Evolutionary conservation across 2,329 filamentous ascomycete species (phyloP), one percentile per base, ranked within the genome.

Genomic region (Xylaria hypoxylon): DNA sequence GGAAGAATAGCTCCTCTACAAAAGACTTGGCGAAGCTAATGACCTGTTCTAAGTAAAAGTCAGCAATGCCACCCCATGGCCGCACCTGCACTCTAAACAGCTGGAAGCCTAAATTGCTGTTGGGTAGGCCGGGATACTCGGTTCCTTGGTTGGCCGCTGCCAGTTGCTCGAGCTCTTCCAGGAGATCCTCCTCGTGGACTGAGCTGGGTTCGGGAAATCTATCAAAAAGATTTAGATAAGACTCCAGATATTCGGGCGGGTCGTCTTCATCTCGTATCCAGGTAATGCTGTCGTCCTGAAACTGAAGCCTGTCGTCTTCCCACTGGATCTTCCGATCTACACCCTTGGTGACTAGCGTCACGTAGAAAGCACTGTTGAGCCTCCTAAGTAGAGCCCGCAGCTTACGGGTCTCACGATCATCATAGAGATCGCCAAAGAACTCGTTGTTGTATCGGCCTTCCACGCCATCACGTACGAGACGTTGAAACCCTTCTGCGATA

Each of bases 131-230:
- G 6, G 68, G 65, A 13, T 63, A 69, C 33, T 69, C 65, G 10
- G 13, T 59, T 35, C 65, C 65, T 48, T 65, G 68, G 35, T 62
- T 69, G n/a, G 51, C 38, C 15, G 65, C 56, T 15, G 61, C 65
- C 10, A 67, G 48, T 5, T 59, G n/a, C 19, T 65, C 68, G 11
- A 69, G 57, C 22, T 67, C 61, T 6, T 59, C 15, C 10, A 19
- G 26, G 35, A 56, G 59, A 19, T 47, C 11, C 10, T 2, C 5
- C 31, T 56, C 50, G 10, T 2, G 19, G 28, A 56, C 11, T 13
- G 13, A 7, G 1, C 1, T 1, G 24, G 59, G 59, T 10, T 60
- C 45, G 13, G 47, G 47, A 13, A 60, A 52, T 52, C 24, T 10
- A 5, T 17, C 7, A 22, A 52, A 60, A 33, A 42, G 33, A 19